Evolutionary conservation across 2,329 filamentous ascomycete genomes (phyloP).

Genomic region (Nigrograna mackinnonii): DNA sequence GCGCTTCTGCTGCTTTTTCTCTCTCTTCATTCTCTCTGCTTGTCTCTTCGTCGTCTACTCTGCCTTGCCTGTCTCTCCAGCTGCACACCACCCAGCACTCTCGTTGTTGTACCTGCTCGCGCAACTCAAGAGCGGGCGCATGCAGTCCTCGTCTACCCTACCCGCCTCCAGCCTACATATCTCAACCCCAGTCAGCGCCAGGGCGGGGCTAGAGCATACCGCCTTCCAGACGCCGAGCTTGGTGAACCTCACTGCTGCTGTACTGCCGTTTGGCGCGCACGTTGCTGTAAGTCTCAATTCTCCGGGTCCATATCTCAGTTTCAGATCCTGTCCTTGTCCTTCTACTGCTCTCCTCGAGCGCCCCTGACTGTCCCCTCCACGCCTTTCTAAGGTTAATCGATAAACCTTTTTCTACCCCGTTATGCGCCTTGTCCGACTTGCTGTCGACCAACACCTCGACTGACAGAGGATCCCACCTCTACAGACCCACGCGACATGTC

Average conservation of each 20-base stretch:
- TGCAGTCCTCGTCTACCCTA: slow-evolving; percentile 44
- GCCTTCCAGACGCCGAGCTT: slow-evolving; percentile 40
- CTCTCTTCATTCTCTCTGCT: slow-evolving; percentile 18
- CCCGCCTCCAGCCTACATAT: slow-evolving; percentile 21
- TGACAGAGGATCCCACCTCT: slow-evolving; percentile 26
- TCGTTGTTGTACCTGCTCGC: background rate
- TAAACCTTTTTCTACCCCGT: slow-evolving; percentile 20
- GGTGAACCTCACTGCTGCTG: slow-evolving; percentile 27
- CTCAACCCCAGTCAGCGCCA: slow-evolving; percentile 37
- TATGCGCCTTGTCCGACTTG: slow-evolving; percentile 32
- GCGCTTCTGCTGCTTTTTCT: slow-evolving; percentile 35
- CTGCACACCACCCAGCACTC: slow-evolving; percentile 26
- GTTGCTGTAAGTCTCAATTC: slow-evolving; percentile 41
- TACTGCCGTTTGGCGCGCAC: slow-evolving; percentile 43
- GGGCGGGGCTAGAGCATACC: slow-evolving; percentile 43
- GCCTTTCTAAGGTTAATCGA: slow-evolving; percentile 33
- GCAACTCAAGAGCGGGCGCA: slow-evolving; percentile 36
- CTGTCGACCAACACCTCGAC: slow-evolving; percentile 25
- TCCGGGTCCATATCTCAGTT: slow-evolving; percentile 27
- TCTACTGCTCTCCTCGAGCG: slow-evolving; percentile 16
- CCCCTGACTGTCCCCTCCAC: slow-evolving; percentile 13
- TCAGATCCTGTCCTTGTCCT: slow-evolving; percentile 17
- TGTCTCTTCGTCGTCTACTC: slow-evolving; percentile 21
- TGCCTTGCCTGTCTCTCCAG: slow-evolving; percentile 36
- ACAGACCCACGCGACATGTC: slow-evolving; percentile 47